phyloP scores from a whole-genome alignment of 2,329 filamentous ascomycete species.

The Neoarthrinium moseri region DNA sequence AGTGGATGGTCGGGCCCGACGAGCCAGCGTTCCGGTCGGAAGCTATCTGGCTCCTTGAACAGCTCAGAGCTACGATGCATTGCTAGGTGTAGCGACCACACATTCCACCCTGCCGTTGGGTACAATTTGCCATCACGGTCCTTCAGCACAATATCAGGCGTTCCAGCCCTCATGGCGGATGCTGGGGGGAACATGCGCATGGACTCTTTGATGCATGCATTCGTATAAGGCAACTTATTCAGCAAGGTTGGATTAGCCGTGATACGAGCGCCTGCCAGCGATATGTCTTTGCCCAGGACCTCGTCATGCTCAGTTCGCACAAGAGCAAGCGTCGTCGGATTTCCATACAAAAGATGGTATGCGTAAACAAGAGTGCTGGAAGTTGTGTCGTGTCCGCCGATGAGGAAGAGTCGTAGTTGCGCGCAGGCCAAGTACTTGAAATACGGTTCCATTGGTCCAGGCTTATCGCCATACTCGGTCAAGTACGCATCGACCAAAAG shows the following conservation, averaged over 20 bases:
- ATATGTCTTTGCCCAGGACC: constrained; percentile 27
- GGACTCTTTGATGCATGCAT: constrained; percentile 36
- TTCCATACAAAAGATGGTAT: constrained; percentile 20
- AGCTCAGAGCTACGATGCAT: constrained; percentile 32
- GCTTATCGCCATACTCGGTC: constrained; percentile 14
- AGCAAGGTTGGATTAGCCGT: constrained; percentile 20
- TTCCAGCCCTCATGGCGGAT: constrained; percentile 35
- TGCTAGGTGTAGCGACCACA: constrained; percentile 17
- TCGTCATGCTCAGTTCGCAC: constrained; percentile 29
- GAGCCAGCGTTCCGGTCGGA: constrained; percentile 36
- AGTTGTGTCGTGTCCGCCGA: constrained; percentile 32
- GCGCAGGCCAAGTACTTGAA: constrained; percentile 12
- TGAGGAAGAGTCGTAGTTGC: constrained; percentile 21
- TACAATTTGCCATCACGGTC: constrained; percentile 36
- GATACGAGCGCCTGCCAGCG: constrained; percentile 14
- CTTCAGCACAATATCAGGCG: constrained; percentile 28
- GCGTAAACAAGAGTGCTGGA: constrained; percentile 23
- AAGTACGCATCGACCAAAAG: constrained; percentile 19
- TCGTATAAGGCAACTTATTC: constrained; percentile 33
- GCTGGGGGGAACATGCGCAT: constrained; percentile 43
- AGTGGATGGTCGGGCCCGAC: constrained; percentile 16
- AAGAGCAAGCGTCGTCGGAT: constrained; percentile 20
- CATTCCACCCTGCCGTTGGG: constrained; percentile 17
- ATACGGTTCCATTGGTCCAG: constrained; percentile 3
- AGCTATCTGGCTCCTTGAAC: constrained; percentile 31